Evolutionary conservation across 192 early-diverging fungal species (phyloP), one percentile per base, ranked within the genome.

Genomic region (Coemansia sp.): DNA sequence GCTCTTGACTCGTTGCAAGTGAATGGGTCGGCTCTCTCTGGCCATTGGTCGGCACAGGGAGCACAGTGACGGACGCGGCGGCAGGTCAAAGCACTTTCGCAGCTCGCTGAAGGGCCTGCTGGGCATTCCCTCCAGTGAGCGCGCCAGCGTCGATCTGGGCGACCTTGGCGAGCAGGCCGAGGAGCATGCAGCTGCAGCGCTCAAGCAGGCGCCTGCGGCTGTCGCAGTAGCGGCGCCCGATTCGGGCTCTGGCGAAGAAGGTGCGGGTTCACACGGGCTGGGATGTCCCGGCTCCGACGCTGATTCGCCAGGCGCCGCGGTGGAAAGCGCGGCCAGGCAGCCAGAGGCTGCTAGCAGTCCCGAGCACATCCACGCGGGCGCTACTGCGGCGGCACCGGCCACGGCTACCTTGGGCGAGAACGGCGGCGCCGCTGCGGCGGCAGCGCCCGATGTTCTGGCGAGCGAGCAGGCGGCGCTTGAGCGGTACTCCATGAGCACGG

Each of bases 61-160:
- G 14, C 57, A 38, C 50, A 36, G 53, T 53, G 60, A 67, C 25
- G 63, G 27, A 29, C 48, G 60, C 33, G 19, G 45, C 32, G 56
- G 47, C 53, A 63, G 51, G 49, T 31, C 68, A 23, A 54, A 53
- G 53, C 63, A 78, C 43, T 54, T 71, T 4, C 64, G 63, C 39
- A 55, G 52, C 25, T 70, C 75, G 49, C 55, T 77, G 23, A 65
- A 65, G 40, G 73, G 67, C 9, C 45, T 77, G 32, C 53, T 77
- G 41, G 58, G 73, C 13, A 57, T 69, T 33, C 53, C 62, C 30
- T 56, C 55, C 46, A 30, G 55, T 10, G 63, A 47, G 39, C 62
- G 73, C 2, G 51, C 67, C 47, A 77, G 73, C 56, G 56, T 70
- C 22, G 73, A 77, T 51, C 56, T 70, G 8, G 73, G 73, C 43